A percentile compares a stretch with the other conserved stretches of the same genome.
Evolutionary conservation across 805 yeast species (phyloP).

Genomic region (Metschnikowia rubicola): DNA sequence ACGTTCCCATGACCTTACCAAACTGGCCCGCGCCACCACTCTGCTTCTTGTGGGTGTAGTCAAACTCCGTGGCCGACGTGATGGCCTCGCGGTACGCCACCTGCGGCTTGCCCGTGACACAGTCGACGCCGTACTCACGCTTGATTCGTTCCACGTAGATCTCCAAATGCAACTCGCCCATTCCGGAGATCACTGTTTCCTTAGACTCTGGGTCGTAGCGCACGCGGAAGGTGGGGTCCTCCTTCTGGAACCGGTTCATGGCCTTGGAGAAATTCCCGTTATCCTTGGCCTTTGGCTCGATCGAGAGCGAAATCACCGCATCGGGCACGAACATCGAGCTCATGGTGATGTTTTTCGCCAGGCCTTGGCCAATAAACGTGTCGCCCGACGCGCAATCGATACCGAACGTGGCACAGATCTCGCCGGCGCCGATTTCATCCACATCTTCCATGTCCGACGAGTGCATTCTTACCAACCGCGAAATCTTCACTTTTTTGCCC

Average conservation of each 20-base stretch:
- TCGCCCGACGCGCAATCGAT: conserved; percentile 99
- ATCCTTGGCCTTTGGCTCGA: conserved; percentile 85
- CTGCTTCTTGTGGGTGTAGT: conserved; percentile 95
- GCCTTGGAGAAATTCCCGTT: conserved; percentile 91
- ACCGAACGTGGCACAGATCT: conserved; percentile 98
- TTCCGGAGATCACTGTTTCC: conserved; percentile 92
- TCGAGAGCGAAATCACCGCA: conserved; percentile 92
- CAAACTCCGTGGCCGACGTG: conserved; percentile 68
- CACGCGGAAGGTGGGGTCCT: conserved; percentile 97
- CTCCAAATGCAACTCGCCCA: conserved; percentile 97
- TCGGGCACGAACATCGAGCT: conserved; percentile 98
- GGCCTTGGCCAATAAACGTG: conserved; percentile 81
- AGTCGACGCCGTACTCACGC: conserved; percentile 94
- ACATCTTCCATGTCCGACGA: conserved; percentile 99
- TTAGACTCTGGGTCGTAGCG: conserved; percentile 85
- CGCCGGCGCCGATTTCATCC: conserved; percentile 94
- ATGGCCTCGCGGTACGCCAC: conserved; percentile 97
- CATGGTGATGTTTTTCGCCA: conserved; percentile 74
- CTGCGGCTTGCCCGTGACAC: conserved; percentile 95
- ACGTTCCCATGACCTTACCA: conserved; percentile 89
- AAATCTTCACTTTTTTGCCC: conserved; percentile 88
- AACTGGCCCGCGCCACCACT: conserved; percentile 99
- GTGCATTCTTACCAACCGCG: conserved; percentile 97
- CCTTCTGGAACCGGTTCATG: conserved; percentile 94
- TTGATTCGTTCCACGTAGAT: conserved; percentile 97